These are phyloP conservation scores for Clavariopsis aquatica DNA, from an alignment of 495 filamentous ascomycete genomes.

Conservation along the genomic window DNA sequence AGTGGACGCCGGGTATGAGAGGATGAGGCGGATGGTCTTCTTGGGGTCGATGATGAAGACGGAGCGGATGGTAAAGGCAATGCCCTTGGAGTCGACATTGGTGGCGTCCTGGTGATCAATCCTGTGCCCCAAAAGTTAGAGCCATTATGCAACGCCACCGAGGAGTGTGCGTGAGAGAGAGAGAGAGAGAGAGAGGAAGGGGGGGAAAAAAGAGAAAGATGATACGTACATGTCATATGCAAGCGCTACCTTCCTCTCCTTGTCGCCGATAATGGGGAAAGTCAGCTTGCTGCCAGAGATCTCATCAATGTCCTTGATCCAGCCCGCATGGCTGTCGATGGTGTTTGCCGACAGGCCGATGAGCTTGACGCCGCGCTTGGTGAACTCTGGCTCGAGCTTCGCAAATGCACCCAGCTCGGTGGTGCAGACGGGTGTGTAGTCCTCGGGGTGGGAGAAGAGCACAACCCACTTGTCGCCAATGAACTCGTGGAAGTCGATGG, in stretches of 20 bases:
- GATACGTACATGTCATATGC: constrained; percentile 85
- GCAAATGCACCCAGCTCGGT: constrained; percentile 97
- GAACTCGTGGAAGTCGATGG: constrained; percentile 96
- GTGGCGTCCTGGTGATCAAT: constrained; percentile 80
- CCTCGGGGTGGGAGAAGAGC: constrained; percentile 95
- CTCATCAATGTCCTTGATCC: constrained; percentile 98
- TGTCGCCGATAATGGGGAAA: constrained; percentile 98
- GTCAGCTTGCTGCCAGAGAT: constrained; percentile 75
- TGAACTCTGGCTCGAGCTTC: constrained; percentile 96
- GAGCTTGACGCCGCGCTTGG: constrained; percentile 88
- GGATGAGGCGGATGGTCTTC: constrained; percentile 95
- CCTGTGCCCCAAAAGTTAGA: constrained; percentile 49
- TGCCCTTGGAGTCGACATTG: constrained; percentile 94
- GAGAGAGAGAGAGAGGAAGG: too few relatives aligned
- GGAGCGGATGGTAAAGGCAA: constrained; percentile 97
- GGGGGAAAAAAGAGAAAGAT: too few relatives aligned
- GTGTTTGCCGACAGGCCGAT: constrained; percentile 92
- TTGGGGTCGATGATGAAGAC: constrained; percentile 99
- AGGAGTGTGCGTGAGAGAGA: too few relatives aligned
- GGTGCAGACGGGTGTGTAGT: constrained; percentile 85
- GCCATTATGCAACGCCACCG: too few relatives aligned
- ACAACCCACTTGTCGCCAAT: constrained; percentile 93
- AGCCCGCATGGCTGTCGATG: constrained; percentile 61
- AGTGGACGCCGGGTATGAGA: constrained; percentile 95
- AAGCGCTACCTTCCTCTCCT: constrained; percentile 88